These are phyloP conservation scores for Mrakia blollopis DNA, from an alignment of 768 basidiomycete genomes.

Conservation along the genomic window DNA sequence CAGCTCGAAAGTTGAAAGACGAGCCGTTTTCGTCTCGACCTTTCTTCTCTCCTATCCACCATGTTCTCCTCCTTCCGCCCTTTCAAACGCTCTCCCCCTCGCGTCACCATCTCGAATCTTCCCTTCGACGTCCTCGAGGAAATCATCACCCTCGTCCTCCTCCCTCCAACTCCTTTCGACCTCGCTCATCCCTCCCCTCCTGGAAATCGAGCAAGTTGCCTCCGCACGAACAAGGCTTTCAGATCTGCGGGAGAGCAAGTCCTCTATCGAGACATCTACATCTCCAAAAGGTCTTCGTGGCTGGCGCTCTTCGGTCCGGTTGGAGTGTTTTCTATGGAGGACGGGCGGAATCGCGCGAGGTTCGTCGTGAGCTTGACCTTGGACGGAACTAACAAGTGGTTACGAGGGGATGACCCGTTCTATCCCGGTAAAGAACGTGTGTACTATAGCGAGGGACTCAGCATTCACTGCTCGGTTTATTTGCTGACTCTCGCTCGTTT, in stretches of 20 bases:
- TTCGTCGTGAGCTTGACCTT: neutral
- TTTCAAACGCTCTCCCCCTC: too few relatives aligned
- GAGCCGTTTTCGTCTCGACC: too few relatives aligned
- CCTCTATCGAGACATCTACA: neutral
- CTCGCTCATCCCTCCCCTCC: neutral
- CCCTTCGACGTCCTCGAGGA: constrained; percentile 4
- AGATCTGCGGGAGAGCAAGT: neutral
- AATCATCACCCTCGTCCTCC: neutral
- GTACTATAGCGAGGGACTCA: neutral
- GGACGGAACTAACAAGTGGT: neutral
- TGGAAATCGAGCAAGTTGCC: neutral
- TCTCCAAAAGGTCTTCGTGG: neutral
- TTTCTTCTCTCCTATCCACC: too few relatives aligned
- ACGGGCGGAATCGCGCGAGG: neutral
- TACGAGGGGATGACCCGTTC: neutral
- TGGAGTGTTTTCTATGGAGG: neutral
- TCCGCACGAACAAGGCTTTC: neutral
- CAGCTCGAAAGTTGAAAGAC: too few relatives aligned
- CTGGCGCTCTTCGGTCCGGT: neutral
- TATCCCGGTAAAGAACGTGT: neutral
- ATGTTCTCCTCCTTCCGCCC: too few relatives aligned
- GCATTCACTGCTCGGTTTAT: too few relatives aligned
- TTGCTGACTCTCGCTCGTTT: too few relatives aligned
- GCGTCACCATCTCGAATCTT: neutral
- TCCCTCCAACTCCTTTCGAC: neutral